phyloP scores from a whole-genome alignment of 257 asterid species.

The Cinchona pubescens region DNA sequence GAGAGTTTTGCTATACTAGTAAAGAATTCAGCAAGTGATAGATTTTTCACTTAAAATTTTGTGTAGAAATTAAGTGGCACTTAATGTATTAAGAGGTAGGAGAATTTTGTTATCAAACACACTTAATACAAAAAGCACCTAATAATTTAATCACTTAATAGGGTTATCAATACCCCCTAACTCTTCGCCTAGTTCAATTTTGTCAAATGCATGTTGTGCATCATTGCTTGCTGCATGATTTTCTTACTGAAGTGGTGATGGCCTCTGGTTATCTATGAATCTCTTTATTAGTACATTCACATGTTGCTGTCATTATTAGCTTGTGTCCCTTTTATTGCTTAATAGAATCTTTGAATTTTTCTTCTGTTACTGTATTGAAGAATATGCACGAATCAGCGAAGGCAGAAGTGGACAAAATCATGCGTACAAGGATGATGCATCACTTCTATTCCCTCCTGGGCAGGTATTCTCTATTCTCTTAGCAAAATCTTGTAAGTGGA shows the following conservation, averaged over 20 bases:
- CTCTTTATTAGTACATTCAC: neutral
- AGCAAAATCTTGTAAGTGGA: neutral
- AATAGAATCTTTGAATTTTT: neutral
- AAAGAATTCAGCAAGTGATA: too few relatives aligned
- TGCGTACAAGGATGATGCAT: slow-evolving; percentile 95
- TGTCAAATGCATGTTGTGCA: neutral
- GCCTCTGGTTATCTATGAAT: slow-evolving; percentile 1
- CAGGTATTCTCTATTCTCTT: slow-evolving; percentile 51
- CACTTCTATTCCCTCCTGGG: slow-evolving; percentile 89
- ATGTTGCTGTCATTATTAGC: neutral
- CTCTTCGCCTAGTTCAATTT: neutral
- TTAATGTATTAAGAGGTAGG: too few relatives aligned
- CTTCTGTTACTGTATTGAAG: slow-evolving; percentile 31
- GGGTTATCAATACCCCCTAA: too few relatives aligned
- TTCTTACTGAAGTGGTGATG: neutral
- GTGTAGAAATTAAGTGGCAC: too few relatives aligned
- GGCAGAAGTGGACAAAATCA: slow-evolving; percentile 70
- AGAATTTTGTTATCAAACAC: too few relatives aligned
- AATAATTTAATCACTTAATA: too few relatives aligned
- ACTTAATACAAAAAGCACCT: too few relatives aligned
- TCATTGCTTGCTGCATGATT: neutral
- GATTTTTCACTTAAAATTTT: too few relatives aligned
- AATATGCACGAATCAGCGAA: slow-evolving; percentile 61
- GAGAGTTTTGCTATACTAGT: too few relatives aligned
- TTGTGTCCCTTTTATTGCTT: neutral